Conservation (phyloP, 2,329 filamentous ascomycete genomes). For the Ascochyta rabiei region DNA sequence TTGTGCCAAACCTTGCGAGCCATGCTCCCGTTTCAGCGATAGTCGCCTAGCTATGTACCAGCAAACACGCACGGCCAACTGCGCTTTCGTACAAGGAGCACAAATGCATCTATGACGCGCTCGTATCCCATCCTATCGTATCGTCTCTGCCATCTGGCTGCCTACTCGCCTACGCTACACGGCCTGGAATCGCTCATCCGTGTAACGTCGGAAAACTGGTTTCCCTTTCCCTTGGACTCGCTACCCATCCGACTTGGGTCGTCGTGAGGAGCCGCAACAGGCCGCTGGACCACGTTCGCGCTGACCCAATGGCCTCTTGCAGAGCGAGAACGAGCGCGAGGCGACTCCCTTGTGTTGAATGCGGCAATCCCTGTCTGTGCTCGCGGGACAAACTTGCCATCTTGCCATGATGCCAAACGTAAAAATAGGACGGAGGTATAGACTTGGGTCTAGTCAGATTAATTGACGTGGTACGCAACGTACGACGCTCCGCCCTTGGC, state of each 20-base stretch:
- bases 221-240: constrained; percentile 4
- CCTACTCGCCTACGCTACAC: constrained; percentile 15
- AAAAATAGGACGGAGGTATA: constrained; percentile 14
- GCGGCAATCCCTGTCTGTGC: constrained; percentile 13
- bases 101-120: constrained; percentile 33
- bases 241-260: neutral
- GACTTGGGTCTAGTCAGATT: constrained; percentile 17
- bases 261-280: neutral
- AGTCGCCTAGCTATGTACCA: constrained; percentile 23
- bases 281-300: constrained; percentile 4
- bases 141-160: constrained; percentile 11
- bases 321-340: neutral
- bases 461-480: constrained; percentile 14
- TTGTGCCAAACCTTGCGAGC: constrained; percentile 32
- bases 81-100: constrained; percentile 12
- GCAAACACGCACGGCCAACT: constrained; percentile 23
- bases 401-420: constrained; percentile 14
- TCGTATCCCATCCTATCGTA: too few species aligned
- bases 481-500: constrained; percentile 14
- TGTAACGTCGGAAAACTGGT: constrained; percentile 14
- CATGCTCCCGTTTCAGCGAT: constrained; percentile 14
- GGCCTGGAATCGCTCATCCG: constrained; percentile 12
- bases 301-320: neutral
- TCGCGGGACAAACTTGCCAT: constrained; percentile 7
- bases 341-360: constrained; percentile 7